Evolutionary conservation across 2,329 filamentous ascomycete genomes (phyloP).

Genomic region (Fusarium sp.): DNA sequence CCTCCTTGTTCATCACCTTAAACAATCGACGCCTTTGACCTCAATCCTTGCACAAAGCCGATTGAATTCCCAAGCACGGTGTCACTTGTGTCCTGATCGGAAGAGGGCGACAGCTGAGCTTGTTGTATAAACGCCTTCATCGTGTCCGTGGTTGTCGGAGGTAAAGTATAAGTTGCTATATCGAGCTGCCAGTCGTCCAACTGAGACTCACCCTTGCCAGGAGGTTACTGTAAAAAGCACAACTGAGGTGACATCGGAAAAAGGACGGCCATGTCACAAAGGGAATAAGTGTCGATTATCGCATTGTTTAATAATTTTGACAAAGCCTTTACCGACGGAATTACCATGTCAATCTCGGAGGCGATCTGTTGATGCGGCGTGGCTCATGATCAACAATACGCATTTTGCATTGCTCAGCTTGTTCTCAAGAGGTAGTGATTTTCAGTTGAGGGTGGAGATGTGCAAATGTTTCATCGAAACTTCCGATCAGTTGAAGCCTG

Average conservation of each 20-base stretch:
- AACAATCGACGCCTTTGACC: slow-evolving; percentile 29
- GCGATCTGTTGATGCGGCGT: slow-evolving; percentile 18
- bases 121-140: slow-evolving; percentile 25
- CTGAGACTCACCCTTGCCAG: slow-evolving; percentile 25
- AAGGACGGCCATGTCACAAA: background rate
- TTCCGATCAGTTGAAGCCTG: background rate
- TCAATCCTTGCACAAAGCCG: slow-evolving; percentile 24
- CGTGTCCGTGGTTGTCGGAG: slow-evolving; percentile 10
- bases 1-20: background rate
- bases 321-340: slow-evolving; percentile 20
- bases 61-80: slow-evolving; percentile 30
- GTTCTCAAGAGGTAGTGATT: slow-evolving; percentile 13
- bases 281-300: slow-evolving; percentile 2
- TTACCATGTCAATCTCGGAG: slow-evolving; percentile 25
- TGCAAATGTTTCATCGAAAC: slow-evolving; percentile 22
- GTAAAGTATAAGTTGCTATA: slow-evolving; percentile 40
- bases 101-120: slow-evolving; percentile 14
- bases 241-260: slow-evolving; percentile 18
- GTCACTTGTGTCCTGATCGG: slow-evolving; percentile 15
- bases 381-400: slow-evolving; percentile 6
- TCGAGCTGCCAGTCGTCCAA: slow-evolving; percentile 25
- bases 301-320: slow-evolving; percentile 25
- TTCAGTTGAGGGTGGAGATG: background rate
- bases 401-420: slow-evolving; percentile 11
- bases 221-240: slow-evolving; percentile 1